Conservation (phyloP, 2,329 filamentous ascomycete genomes). For the Helotiales sp. region DNA sequence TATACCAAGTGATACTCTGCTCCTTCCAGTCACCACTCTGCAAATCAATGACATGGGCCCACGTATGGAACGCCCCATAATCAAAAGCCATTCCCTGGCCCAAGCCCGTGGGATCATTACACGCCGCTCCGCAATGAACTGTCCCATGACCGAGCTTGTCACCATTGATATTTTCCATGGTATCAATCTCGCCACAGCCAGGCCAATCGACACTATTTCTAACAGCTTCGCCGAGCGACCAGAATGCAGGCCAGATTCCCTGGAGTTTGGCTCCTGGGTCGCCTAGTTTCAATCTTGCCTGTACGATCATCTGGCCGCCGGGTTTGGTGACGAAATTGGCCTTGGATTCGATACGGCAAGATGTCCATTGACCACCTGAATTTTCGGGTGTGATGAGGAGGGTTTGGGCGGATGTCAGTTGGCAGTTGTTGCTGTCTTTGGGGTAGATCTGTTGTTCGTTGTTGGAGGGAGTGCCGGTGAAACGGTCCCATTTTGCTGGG, state of each 20-base stretch:
- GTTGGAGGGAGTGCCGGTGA: conserved; percentile 28
- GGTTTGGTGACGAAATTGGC: conserved; percentile 21
- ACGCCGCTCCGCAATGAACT: conserved; percentile 30
- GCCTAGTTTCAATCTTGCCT: conserved; percentile 32
- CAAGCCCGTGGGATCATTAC: conserved; percentile 29
- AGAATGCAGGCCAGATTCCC: conserved; percentile 38
- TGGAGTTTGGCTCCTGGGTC: conserved; percentile 21
- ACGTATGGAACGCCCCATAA: conserved; percentile 31
- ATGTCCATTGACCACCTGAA: conserved; percentile 31
- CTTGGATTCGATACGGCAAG: conserved; percentile 34
- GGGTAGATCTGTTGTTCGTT: conserved; percentile 34
- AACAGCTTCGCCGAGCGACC: conserved; percentile 30
- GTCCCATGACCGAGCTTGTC: conserved; percentile 25
- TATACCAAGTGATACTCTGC: conserved; percentile 34
- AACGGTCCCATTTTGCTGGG: conserved; percentile 28
- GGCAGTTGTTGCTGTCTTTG: conserved; percentile 26
- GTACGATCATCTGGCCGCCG: conserved; percentile 31
- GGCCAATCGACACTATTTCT: conserved; percentile 31
- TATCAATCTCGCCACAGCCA: conserved; percentile 36
- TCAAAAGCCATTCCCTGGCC: conserved; percentile 18
- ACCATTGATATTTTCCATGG: conserved; percentile 35
- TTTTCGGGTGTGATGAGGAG: conserved; percentile 32
- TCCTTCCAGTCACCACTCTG: conserved; percentile 28
- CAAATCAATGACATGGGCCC: conserved; percentile 35
- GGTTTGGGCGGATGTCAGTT: conserved; percentile 19